Percentiles rank a stretch among this genome's conserved stretches.
Evolutionary conservation across 129 eudicot genomes (phyloP).

Genomic region (Rutidosis leptorrhynchoides): DNA sequence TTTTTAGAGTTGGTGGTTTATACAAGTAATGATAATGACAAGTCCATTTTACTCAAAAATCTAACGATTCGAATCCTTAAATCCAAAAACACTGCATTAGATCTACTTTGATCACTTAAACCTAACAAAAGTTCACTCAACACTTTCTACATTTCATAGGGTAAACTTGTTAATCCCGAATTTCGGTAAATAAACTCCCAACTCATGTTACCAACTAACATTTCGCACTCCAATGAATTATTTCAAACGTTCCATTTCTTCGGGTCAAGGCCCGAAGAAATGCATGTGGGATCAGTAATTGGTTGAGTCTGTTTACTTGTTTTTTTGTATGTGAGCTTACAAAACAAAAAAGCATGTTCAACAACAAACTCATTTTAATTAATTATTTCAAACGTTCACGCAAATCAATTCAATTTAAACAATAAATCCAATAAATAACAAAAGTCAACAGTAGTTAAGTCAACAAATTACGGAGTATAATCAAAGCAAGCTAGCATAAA

Average conservation of each 20-base stretch:
- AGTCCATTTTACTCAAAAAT: background rate
- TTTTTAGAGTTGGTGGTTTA: constrained; percentile 1
- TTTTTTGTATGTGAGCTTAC: no score
- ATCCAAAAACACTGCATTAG: background rate
- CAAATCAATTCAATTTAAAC: constrained; percentile 18
- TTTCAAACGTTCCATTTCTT: no score
- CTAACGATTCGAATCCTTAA: background rate
- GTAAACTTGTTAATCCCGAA: constrained; percentile 16
- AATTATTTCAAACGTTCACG: constrained; percentile 13
- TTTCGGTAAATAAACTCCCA: background rate
- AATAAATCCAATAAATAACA: constrained; percentile 14
- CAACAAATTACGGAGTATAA: constrained; percentile 25
- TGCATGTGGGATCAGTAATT: no score
- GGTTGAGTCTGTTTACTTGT: no score
- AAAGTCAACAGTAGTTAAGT: constrained; percentile 21
- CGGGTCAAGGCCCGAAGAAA: no score
- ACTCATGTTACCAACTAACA: constrained; percentile 16
- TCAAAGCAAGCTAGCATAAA: constrained; percentile 9
- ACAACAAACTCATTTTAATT: constrained; percentile 18
- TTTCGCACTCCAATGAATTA: no score
- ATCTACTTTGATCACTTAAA: background rate
- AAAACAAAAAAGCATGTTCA: no score
- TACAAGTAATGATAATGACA: constrained; percentile 16
- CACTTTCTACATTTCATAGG: background rate
- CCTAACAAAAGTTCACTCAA: background rate